Evolutionary conservation across 345 rosid species (phyloP), one percentile per base, ranked within the genome.

Genomic region (Noccaea caerulescens): DNA sequence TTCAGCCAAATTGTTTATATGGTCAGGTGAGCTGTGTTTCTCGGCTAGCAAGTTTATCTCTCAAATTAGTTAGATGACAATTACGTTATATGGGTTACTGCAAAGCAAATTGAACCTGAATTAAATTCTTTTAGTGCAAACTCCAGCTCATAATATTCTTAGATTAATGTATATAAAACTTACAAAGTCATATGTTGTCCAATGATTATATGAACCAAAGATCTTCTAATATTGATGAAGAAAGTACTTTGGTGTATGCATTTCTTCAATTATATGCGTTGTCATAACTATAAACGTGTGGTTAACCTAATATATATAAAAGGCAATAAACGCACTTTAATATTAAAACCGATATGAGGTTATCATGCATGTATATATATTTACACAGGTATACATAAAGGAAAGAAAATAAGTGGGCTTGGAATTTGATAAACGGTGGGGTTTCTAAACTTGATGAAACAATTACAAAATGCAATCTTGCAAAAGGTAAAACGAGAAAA

Each of bases 351-450:
- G 30, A 27, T 27, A 27, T 27, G 30, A 27, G 30, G 30, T 20
- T 20, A 20, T 20, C 23, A 20, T 20, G 23, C 23, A 20, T 20
- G 23, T 20, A 16, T 36, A 16, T 38, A 8, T 16, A 2, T 10
- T 20, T 20, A 20, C 23, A 36, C 5, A 71, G 1, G 12, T 18
- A 33, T 49, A 58, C 18, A 20, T 42, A 68, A 55, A 54, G 4
- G 47, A 11, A 3, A 37, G 10, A 37, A 47, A 32, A 30, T 64
- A 39, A 78, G 82, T 76, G 75, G 84, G 87, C 77, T 83, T 77
- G 85, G 88, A 80, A 80, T 79, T 77, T 80, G 82, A 73, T 77
- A 77, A 82, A 80, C 69, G 86, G 85, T 86, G 87, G 85, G 86
- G 75, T 69, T 76, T 63, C 56, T n/a, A 53, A 45, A 77, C 56